Percentiles rank a stretch among this genome's conserved stretches.
phyloP scores from a whole-genome alignment of 2,329 filamentous ascomycete species.

The Catunica adiposa region DNA sequence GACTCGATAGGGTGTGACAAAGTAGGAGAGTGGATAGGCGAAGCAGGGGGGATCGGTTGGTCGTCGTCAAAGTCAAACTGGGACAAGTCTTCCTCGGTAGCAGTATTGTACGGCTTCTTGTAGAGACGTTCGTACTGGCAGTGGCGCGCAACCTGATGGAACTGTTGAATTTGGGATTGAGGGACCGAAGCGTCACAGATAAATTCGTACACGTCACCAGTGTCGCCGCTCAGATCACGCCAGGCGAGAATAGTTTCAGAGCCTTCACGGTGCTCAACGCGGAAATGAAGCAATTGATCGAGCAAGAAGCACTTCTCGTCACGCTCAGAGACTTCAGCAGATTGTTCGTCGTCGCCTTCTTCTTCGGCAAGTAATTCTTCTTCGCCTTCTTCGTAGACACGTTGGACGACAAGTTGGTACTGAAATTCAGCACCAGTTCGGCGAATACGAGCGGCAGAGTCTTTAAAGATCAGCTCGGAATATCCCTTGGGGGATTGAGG shows the following conservation, averaged over 20 bases:
- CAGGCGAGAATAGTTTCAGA: slow-evolving; percentile 82
- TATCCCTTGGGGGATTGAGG: slow-evolving; percentile 93
- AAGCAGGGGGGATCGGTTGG: slow-evolving; percentile 47
- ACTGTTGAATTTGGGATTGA: slow-evolving; percentile 56
- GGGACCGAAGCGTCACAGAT: slow-evolving; percentile 68
- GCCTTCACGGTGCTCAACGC: slow-evolving; percentile 62
- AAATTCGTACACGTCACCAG: slow-evolving; percentile 93
- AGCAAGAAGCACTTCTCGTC: slow-evolving; percentile 96
- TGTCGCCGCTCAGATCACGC: slow-evolving; percentile 86
- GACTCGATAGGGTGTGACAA: slow-evolving; percentile 39
- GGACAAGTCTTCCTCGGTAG: slow-evolving; percentile 62
- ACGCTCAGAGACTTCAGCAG: slow-evolving; percentile 60
- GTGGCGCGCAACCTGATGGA: slow-evolving; percentile 69
- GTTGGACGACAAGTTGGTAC: slow-evolving; percentile 90
- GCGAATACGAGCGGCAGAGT: slow-evolving; percentile 81
- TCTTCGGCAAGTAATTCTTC: slow-evolving; percentile 82
- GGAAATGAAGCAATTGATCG: slow-evolving; percentile 80
- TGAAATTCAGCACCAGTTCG: slow-evolving; percentile 89
- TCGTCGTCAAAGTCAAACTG: slow-evolving; percentile 65
- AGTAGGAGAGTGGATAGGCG: slow-evolving; percentile 42
- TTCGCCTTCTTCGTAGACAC: slow-evolving; percentile 94
- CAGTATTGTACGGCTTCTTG: slow-evolving; percentile 59
- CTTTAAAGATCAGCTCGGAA: slow-evolving; percentile 97
- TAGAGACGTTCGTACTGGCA: slow-evolving; percentile 98
- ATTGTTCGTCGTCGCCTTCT: slow-evolving; percentile 64